These are phyloP conservation scores for Pseudotsuga menziesii DNA, from an alignment of 75 land plant genomes.

Conservation along the genomic window DNA sequence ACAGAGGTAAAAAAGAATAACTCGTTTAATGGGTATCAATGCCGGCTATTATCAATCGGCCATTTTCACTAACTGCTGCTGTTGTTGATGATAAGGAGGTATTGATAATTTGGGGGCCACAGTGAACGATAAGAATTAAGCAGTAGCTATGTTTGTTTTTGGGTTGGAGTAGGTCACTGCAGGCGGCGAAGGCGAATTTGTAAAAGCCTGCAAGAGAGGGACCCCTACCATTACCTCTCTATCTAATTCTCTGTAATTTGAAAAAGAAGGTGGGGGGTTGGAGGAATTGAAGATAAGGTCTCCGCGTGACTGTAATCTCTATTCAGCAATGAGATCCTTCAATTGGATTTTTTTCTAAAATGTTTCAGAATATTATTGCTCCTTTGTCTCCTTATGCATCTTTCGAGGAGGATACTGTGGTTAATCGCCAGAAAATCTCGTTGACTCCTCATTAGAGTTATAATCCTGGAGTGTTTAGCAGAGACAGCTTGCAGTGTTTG, in stretches of 20 bases:
- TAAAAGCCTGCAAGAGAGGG: slow-evolving; percentile 6
- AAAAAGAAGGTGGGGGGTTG: slow-evolving; percentile 1
- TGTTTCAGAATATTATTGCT: no score
- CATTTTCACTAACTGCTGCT: no score
- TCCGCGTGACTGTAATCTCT: slow-evolving; percentile 6
- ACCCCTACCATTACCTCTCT: slow-evolving; percentile 1
- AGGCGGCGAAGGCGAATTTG: background rate
- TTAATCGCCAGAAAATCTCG: background rate
- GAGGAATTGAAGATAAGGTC: slow-evolving; percentile 9
- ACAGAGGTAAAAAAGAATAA: no score
- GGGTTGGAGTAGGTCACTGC: slow-evolving; percentile 7
- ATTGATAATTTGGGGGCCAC: slow-evolving; percentile 1
- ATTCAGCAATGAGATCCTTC: slow-evolving; percentile 2
- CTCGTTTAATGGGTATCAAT: no score
- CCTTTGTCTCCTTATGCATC: background rate
- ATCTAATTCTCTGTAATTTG: background rate
- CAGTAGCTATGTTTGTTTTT: background rate
- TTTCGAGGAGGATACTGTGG: slow-evolving; percentile 2
- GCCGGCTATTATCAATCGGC: no score
- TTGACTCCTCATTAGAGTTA: background rate
- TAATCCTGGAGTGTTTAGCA: slow-evolving; percentile 1
- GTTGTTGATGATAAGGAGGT: background rate
- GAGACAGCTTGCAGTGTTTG: background rate
- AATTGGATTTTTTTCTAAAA: background rate
- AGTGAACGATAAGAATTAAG: background rate